Percentiles rank a stretch among this genome's conserved stretches.
These are phyloP conservation scores for Fraxinus nigra DNA, from an alignment of 305 asterid genomes.

Conservation along the genomic window DNA sequence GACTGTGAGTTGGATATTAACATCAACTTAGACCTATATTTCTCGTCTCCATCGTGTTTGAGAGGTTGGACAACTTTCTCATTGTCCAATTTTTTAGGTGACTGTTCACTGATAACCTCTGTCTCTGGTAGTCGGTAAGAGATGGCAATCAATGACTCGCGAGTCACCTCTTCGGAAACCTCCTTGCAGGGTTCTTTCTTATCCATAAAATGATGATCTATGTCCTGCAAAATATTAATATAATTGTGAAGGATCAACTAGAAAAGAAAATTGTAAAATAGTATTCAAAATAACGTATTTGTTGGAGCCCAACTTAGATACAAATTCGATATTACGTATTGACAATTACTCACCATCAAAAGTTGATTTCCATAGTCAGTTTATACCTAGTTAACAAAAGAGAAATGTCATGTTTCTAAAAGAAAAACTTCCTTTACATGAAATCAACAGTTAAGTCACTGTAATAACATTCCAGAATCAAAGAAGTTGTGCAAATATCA, in stretches of 20 bases:
- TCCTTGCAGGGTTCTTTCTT: background rate
- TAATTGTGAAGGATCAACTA: background rate
- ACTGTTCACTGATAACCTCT: background rate
- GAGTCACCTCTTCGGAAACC: background rate
- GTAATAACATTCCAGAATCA: background rate
- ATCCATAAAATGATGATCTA: background rate
- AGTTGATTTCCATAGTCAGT: background rate
- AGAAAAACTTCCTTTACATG: background rate
- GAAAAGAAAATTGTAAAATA: background rate
- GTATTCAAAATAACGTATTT: background rate
- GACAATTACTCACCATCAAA: background rate
- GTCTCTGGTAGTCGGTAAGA: background rate
- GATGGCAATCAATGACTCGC: constrained; percentile 6
- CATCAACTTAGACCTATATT: constrained; percentile 10
- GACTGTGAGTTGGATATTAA: background rate
- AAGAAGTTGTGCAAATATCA: background rate
- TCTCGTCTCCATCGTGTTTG: background rate
- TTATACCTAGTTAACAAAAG: background rate
- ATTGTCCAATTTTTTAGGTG: background rate
- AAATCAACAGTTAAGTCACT: background rate
- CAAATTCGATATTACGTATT: background rate
- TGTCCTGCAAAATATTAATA: background rate
- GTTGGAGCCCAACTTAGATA: background rate
- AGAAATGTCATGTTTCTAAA: background rate
- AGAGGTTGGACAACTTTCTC: background rate